These are phyloP conservation scores for Gossypium schwendimanii DNA, from an alignment of 441 rosid genomes.

Conservation along the genomic window DNA sequence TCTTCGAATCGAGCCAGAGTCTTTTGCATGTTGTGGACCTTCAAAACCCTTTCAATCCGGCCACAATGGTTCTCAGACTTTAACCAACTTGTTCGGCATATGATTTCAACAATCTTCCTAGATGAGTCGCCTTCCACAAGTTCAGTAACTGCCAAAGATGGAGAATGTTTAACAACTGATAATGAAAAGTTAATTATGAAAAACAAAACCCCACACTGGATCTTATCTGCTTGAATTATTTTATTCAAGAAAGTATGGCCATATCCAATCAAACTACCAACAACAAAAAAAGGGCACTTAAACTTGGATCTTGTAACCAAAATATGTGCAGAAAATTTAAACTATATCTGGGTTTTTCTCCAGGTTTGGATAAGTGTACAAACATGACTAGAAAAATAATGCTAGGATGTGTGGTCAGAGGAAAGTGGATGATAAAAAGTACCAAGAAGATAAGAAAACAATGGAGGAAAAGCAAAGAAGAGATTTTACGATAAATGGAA, in stretches of 20 bases:
- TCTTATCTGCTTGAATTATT: background rate
- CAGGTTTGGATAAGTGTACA: background rate
- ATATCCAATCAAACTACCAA: background rate
- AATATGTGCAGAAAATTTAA: background rate
- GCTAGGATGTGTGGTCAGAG: conserved; percentile 13
- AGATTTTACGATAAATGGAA: background rate
- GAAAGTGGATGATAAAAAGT: background rate
- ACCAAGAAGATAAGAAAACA: conserved; percentile 11
- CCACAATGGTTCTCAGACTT: conserved; percentile 79
- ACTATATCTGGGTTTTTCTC: background rate
- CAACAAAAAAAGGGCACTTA: background rate
- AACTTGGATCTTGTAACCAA: background rate
- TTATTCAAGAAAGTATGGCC: background rate
- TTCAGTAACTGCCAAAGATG: conserved; percentile 58
- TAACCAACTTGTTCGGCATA: conserved; percentile 82
- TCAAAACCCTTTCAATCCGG: conserved; percentile 78
- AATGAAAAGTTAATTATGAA: background rate
- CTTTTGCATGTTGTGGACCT: conserved; percentile 90
- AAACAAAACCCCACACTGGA: background rate
- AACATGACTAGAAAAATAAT: background rate
- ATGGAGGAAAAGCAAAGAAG: conserved; percentile 10
- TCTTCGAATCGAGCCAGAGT: conserved; percentile 86
- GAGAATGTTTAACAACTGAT: conserved; percentile 6
- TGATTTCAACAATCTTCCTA: conserved; percentile 88
- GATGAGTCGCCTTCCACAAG: conserved; percentile 94